phyloP scores from a whole-genome alignment of 2,329 filamentous ascomycete species.

The Aspergillus intermedius region DNA sequence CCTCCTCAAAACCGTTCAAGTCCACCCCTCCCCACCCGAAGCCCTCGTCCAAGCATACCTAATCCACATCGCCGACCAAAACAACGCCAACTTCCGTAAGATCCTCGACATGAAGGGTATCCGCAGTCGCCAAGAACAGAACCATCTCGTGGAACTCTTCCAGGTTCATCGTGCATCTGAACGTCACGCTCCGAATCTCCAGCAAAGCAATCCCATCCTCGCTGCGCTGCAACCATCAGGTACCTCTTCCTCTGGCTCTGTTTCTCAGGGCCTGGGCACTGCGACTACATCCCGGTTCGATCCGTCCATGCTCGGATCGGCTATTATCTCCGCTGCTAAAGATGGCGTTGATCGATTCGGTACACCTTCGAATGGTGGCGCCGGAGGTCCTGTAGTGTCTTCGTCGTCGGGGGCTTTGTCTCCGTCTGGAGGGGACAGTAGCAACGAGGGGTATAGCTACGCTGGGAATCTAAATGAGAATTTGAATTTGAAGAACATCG shows the following conservation, averaged over 20 bases:
- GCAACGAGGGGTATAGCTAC: conserved; percentile 15
- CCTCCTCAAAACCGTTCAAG: conserved; percentile 92
- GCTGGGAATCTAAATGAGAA: conserved; percentile 81
- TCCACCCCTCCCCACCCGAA: conserved; percentile 83
- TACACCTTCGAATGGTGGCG: conserved; percentile 42
- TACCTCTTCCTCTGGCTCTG: conserved; percentile 29
- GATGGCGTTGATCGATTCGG: conserved; percentile 76
- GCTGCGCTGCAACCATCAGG: conserved; percentile 50
- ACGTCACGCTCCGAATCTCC: conserved; percentile 59
- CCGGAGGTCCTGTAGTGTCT: conserved; percentile 22
- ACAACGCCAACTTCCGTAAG: conserved; percentile 91
- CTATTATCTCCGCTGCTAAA: conserved; percentile 77
- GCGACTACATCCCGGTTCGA: conserved; percentile 61
- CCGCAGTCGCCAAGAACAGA: conserved; percentile 68
- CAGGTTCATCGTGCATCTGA: conserved; percentile 69
- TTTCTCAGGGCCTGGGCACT: conserved; percentile 43
- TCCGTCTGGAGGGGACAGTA: conserved; percentile 14
- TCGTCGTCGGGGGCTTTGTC: conserved; percentile 18
- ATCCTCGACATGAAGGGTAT: conserved; percentile 94
- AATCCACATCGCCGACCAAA: conserved; percentile 91
- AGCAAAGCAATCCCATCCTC: conserved; percentile 63
- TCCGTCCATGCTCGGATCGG: conserved; percentile 73
- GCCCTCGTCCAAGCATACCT: conserved; percentile 94
- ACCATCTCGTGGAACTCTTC: conserved; percentile 80
- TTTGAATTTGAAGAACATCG: conserved; percentile 90